A percentile compares a stretch with the other conserved stretches of the same genome.
These are phyloP conservation scores for Ogataea hybrid DNA, from an alignment of 1,139 yeast species.

Conservation along the genomic window DNA sequence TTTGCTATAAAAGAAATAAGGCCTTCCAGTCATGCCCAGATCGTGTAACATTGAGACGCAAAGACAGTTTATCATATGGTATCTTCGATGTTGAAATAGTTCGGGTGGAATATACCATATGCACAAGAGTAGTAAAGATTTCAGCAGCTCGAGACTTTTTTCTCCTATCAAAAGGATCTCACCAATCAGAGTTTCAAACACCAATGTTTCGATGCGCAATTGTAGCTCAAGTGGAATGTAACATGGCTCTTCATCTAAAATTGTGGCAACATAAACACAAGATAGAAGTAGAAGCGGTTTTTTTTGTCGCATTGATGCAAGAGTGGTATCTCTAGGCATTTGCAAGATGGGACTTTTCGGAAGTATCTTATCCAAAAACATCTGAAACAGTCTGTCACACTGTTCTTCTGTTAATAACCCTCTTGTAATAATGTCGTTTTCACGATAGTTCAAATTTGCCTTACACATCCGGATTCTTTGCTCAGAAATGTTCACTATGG, in stretches of 20 bases:
- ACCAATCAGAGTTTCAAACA: slow-evolving; percentile 54
- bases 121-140: slow-evolving; percentile 57
- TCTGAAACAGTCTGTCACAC: slow-evolving; percentile 44
- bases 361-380: slow-evolving; percentile 43
- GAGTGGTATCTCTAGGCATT: slow-evolving; percentile 42
- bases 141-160: slow-evolving; percentile 66
- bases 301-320: slow-evolving; percentile 47
- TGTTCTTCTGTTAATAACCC: slow-evolving; percentile 50
- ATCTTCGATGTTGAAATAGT: slow-evolving; percentile 72
- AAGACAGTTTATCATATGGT: slow-evolving; percentile 64
- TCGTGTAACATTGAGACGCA: slow-evolving; percentile 75
- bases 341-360: slow-evolving; percentile 53
- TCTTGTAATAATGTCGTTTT: slow-evolving; percentile 44
- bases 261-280: slow-evolving; percentile 60
- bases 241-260: slow-evolving; percentile 36
- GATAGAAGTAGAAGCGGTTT: slow-evolving; percentile 65
- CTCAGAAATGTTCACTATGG: slow-evolving; percentile 36
- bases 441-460: slow-evolving; percentile 23
- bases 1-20: slow-evolving; percentile 40
- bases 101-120: slow-evolving; percentile 87
- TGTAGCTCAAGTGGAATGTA: slow-evolving; percentile 36
- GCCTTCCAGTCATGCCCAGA: slow-evolving; percentile 61
- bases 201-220: slow-evolving; percentile 53
- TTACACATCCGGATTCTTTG: slow-evolving; percentile 38
- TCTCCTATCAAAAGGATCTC: slow-evolving; percentile 72